phyloP scores from a whole-genome alignment of 805 yeast species.

The Dipodascopsis tothii region DNA sequence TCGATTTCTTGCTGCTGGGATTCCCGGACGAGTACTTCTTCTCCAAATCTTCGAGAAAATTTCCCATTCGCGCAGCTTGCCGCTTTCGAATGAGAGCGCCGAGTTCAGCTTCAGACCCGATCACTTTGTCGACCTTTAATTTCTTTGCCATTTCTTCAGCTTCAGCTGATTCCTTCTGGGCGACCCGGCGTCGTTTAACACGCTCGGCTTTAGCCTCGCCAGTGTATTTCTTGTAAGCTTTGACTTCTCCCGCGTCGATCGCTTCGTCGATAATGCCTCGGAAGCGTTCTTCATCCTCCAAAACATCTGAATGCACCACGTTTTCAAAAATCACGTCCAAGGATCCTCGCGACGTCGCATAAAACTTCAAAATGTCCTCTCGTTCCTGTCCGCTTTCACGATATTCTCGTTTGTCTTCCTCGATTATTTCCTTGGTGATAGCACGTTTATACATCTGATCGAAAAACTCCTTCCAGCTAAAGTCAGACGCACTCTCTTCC shows the following conservation, averaged over 20 bases:
- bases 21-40: slow-evolving; percentile 27
- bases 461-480: slow-evolving; percentile 34
- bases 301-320: slow-evolving; percentile 68
- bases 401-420: slow-evolving; percentile 57
- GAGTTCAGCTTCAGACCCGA: slow-evolving; percentile 28
- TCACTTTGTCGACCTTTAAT: slow-evolving; percentile 30
- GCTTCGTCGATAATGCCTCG: slow-evolving; percentile 45
- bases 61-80: slow-evolving; percentile 26
- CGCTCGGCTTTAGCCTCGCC: slow-evolving; percentile 39
- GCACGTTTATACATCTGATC: slow-evolving; percentile 29
- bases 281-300: slow-evolving; percentile 55
- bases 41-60: slow-evolving; percentile 30
- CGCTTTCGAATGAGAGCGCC: slow-evolving; percentile 34
- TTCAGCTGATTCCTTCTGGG: slow-evolving; percentile 37
- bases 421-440: slow-evolving; percentile 43
- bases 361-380: slow-evolving; percentile 54
- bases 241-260: slow-evolving; percentile 35
- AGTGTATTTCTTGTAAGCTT: slow-evolving; percentile 40
- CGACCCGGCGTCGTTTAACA: slow-evolving; percentile 39
- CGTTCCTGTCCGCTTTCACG: slow-evolving; percentile 31
- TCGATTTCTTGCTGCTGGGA: slow-evolving; percentile 7
- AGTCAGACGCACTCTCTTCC: slow-evolving; percentile 35
- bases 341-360: slow-evolving; percentile 57
- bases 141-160: slow-evolving; percentile 56
- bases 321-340: slow-evolving; percentile 61